Evolutionary conservation across 2,329 filamentous ascomycete species (phyloP), one percentile per base, ranked within the genome.

Genomic region (Arthrobotrys entomopaga): DNA sequence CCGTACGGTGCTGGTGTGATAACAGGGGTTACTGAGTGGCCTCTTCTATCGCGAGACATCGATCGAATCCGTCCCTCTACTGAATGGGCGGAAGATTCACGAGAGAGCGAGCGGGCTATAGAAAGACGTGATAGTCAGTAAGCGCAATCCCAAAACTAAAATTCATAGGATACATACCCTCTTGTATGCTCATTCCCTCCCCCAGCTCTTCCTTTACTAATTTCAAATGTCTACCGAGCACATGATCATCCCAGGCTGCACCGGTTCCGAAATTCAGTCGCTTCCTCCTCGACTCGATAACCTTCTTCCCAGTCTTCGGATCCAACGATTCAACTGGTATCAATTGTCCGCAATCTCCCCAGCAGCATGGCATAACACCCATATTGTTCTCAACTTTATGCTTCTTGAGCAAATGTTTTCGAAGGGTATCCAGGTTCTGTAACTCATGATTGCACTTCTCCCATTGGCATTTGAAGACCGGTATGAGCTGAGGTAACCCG

Each of bases 341-440:
- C 16, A 76, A 20, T 7, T 58, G 75, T 4, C 69, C 71, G 63
- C 85, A 86, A 3, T 78, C 78, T 11, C 77, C 78, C 85, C 85
- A 86, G 13, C 80, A 79, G 76, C 85, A 86, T 40, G 82, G 80
- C 48, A 82, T 81, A 19, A 80, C 80, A 22, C 82, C 81, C 11
- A 79, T 77, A 2, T 65, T 57, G 11, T 79, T 81, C 22, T 79
- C 76, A 49, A 80, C 81, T 20, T 82, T 80, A 77, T 90, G 88
- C 2, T 86, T 80, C 77, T 87, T 89, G 59, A 82, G 79, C 4
- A 88, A 80, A 79, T 90, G 88, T 67, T 86, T 86, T 74, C 84
- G 84, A 4, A 90, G 81, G 0, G 85, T 86, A 7, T 85, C 84
- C 13, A 89, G 79, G 76, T 89, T 90, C 79, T 90, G 88, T 3